Conservation (phyloP, 129 eudicot genomes). For the Pittosporum tobira region DNA sequence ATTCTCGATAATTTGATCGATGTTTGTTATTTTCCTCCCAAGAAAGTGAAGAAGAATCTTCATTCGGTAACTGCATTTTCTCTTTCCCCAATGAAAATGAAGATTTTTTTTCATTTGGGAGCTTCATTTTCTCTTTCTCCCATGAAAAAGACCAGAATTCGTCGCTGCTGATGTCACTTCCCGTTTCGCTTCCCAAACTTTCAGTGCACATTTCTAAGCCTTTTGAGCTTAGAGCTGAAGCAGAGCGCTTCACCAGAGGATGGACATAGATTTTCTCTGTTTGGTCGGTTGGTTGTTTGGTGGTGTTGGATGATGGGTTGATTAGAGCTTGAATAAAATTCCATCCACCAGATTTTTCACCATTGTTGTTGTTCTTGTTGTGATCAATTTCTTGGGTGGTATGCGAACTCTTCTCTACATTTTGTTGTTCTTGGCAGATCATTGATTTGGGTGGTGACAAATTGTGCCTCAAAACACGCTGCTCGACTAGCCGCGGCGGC, state of each 20-base stretch:
- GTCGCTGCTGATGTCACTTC: slow-evolving; percentile 40
- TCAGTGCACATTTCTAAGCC: slow-evolving; percentile 98
- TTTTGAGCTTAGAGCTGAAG: slow-evolving; percentile 49
- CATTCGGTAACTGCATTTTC: not conserved
- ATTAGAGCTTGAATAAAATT: slow-evolving; percentile 36
- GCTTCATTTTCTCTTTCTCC: slow-evolving; percentile 24
- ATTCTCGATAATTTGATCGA: slow-evolving; percentile 16
- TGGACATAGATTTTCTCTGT: slow-evolving; percentile 48
- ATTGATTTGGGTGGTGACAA: slow-evolving; percentile 23
- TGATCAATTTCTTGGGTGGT: not conserved
- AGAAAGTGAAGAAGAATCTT: slow-evolving; percentile 11
- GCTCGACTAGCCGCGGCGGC: slow-evolving; percentile 43
- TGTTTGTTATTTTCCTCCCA: slow-evolving; percentile 20
- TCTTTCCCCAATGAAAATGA: slow-evolving; percentile 18
- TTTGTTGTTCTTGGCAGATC: not conserved
- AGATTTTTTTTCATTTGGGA: slow-evolving; percentile 29
- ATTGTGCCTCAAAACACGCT: slow-evolving; percentile 23
- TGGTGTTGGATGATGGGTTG: slow-evolving; percentile 19
- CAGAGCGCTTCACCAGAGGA: slow-evolving; percentile 52
- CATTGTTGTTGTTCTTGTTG: slow-evolving; percentile 17
- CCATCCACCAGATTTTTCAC: slow-evolving; percentile 28
- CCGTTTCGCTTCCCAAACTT: slow-evolving; percentile 76
- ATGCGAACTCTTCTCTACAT: slow-evolving; percentile 6
- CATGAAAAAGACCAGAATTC: slow-evolving; percentile 21
- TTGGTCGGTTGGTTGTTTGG: slow-evolving; percentile 5